Evolutionary conservation across 768 basidiomycete species (phyloP), one percentile per base, ranked within the genome.

Genomic region (Phlebiopsis gigantea): DNA sequence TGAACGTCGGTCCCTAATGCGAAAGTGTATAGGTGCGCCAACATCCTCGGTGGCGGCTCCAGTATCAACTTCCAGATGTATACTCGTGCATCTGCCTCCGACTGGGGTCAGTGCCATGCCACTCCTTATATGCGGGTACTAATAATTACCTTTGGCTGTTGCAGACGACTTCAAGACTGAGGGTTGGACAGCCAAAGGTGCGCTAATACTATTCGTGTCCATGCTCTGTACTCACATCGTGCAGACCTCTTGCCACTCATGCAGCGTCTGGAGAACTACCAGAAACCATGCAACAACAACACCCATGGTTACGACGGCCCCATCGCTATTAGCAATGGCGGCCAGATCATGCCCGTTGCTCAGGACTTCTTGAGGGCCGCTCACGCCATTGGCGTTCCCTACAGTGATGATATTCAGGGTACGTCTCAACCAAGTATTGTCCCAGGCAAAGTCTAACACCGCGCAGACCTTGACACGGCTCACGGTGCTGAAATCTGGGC

Each of bases 1-100:
- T 8, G 12, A 48, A 24, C 2, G 21, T 41, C 19, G 24, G 41
- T 8, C 54, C 7, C 28, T n/a, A 5, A 43, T 62, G 28, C 58
- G 24, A 19, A 26, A 46, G 31, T 28, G 3, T 22, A 28, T 42
- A 85, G 83, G 25, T 87, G 85, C 54, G 85, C 85, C 26, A 86
- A 86, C 60, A 67, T 70, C 49, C 63, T 70, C 19, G 69, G 68
- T 62, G 64, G 65, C 42, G 65, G 68, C 42, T 58, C 56, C 59
- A 85, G 84, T 64, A 87, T 87, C 74, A 88, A 88, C 69, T 88
- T 87, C 79, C 85, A 83, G 79, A 85, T 87, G 85, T 86, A 86
- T 71, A 86, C 84, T 25, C 76, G 83, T 63, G 84, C 84, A 30
- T 86, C 84, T 43, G 83, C 80, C 8, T 85, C 84, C 25, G 85